Base-by-base conservation (phyloP, 345 rosid species). In the Corchorus olitorius region DNA sequence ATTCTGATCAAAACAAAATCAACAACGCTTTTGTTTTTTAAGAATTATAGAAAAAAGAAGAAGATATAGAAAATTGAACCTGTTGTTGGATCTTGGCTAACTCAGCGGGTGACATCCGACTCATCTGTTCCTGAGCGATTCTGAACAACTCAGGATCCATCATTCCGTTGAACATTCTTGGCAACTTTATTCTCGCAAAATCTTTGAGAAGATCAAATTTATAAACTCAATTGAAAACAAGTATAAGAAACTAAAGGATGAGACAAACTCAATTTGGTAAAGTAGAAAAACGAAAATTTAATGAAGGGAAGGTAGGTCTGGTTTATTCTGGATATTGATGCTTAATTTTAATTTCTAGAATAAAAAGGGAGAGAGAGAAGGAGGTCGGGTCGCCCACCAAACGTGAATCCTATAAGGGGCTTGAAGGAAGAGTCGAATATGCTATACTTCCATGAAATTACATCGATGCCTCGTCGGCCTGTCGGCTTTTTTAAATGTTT, bases 131-230 rank as follows among this genome's bases (percentile, higher is more conserved):
- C 84, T 97, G 98, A 67, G 97, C 98, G 33, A 94, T 78, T 45
- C 83, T 88, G 48, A 94, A 84, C 89, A 97, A 73, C 75, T 92
- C 98, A 48, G 99, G 98, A 92, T 97, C 98, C 97, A 97, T 92
- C 92, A 85, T 82, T 65, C 97, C 95, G 88, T 88, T 83, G 76
- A 91, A 86, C 94, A 93, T 87, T 76, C 64, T 75, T 27, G 13
- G 39, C 65, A 74, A 77, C 55, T 71, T 54, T 45, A 75, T 50
- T 61, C 39, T 37, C n/a, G 20, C 15, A 20, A 35, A 37, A 73
- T 39, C 16, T 53, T 33, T 27, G 7, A 37, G 45, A 61, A n/a
- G 53, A 74, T 45, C 69, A 63, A 45, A 46, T 58, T 58, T 20
- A 58, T 55, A 20, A 56, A 58, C 9, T 10, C 0, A 58, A 12